Percentiles rank a stretch among this genome's conserved stretches.
These are phyloP conservation scores for Acanthamoeba lenticulata DNA, from an alignment of 208 protist species.

Conservation along the genomic window DNA sequence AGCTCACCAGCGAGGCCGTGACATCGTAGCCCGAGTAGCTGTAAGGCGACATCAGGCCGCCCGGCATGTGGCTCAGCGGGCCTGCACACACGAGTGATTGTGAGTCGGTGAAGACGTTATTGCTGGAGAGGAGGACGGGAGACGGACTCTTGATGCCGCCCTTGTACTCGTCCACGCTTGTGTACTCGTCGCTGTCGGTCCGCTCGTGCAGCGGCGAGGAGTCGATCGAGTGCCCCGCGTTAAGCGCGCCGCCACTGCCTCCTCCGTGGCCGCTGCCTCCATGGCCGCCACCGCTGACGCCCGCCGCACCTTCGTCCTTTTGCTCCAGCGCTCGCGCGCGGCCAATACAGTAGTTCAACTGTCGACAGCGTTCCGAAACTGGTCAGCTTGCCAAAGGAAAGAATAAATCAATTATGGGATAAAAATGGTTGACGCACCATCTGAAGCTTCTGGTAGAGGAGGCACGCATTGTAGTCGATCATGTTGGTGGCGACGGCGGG, in stretches of 20 bases:
- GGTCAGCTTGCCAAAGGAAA: not conserved
- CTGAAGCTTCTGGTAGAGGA: conserved; percentile 78
- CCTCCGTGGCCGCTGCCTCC: no score
- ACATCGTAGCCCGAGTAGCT: not conserved
- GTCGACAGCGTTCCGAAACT: not conserved
- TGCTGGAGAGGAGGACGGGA: not conserved
- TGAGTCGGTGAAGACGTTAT: not conserved
- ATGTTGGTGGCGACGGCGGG: not conserved
- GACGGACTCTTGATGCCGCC: not conserved
- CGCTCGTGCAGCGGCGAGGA: not conserved
- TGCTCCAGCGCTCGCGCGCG: not conserved
- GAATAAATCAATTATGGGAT: not conserved
- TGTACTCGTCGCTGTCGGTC: not conserved
- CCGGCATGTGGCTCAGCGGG: not conserved
- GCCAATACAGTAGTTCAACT: conserved; percentile 32
- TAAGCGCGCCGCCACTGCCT: not conserved
- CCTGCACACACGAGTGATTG: not conserved
- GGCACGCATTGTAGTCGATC: conserved; percentile 50
- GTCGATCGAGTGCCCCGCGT: not conserved
- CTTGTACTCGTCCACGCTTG: not conserved
- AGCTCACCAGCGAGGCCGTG: not conserved
- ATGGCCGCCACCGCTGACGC: no score
- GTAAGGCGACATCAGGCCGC: not conserved
- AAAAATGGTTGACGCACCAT: conserved; percentile 41
- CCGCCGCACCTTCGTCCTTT: no score